These are phyloP conservation scores for Melanomma pulvis-pyrius DNA, from an alignment of 495 filamentous ascomycete species.

Conservation along the genomic window DNA sequence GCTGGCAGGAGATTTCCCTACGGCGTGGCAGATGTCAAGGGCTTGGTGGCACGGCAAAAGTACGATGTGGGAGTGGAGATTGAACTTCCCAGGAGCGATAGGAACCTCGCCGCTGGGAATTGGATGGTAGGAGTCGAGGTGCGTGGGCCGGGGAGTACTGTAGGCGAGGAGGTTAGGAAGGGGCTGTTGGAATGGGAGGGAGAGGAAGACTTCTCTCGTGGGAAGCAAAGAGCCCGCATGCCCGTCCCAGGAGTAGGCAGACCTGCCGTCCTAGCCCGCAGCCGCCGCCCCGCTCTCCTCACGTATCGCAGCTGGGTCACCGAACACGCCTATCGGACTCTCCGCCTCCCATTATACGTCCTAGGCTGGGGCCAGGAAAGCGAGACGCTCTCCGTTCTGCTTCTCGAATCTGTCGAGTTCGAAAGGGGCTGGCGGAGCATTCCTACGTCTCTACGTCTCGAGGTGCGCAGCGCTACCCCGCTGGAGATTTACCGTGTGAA, in stretches of 20 bases:
- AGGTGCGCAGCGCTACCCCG: constrained; percentile 57
- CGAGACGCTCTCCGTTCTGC: constrained; percentile 62
- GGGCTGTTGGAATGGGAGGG: constrained; percentile 16
- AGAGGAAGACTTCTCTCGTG: not conserved
- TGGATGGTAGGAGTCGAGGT: constrained; percentile 90
- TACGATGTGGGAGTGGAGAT: constrained; percentile 68
- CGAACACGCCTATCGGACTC: constrained; percentile 53
- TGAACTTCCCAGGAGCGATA: constrained; percentile 60
- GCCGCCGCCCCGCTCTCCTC: constrained; percentile 65
- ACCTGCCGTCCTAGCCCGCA: constrained; percentile 44
- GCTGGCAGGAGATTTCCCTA: constrained; percentile 46
- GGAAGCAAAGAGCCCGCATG: not conserved
- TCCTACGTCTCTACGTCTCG: constrained; percentile 62
- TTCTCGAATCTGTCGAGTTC: constrained; percentile 75
- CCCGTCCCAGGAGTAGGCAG: not conserved
- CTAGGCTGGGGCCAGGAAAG: constrained; percentile 58
- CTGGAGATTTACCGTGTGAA: constrained; percentile 74
- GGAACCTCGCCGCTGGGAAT: constrained; percentile 70
- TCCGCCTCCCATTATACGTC: constrained; percentile 62
- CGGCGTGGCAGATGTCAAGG: constrained; percentile 47
- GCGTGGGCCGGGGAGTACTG: constrained; percentile 45
- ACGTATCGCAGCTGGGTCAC: constrained; percentile 67
- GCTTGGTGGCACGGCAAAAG: constrained; percentile 56
- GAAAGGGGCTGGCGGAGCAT: constrained; percentile 56
- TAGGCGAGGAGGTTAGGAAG: not conserved